Evolutionary conservation across 805 yeast genomes (phyloP).

Genomic region (Spathaspora arborariae): DNA sequence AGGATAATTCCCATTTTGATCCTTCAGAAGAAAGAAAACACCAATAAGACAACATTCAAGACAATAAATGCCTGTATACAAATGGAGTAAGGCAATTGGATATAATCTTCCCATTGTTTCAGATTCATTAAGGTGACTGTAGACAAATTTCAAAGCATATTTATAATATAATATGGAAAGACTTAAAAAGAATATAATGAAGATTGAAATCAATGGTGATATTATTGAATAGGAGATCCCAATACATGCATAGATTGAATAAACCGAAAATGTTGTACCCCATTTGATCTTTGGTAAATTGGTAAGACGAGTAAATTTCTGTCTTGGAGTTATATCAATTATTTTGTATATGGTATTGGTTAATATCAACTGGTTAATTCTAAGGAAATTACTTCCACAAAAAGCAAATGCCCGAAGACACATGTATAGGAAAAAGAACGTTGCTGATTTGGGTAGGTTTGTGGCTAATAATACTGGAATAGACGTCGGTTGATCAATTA

Average conservation of each 20-base stretch:
- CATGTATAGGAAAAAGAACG: conserved; percentile 77
- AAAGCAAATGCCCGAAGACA: conserved; percentile 72
- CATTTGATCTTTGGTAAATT: conserved; percentile 51
- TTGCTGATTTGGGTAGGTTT: conserved; percentile 82
- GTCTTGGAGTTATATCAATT: conserved; percentile 60
- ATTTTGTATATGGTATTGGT: conserved; percentile 31
- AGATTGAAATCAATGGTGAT: conserved; percentile 71
- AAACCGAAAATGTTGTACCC: conserved; percentile 78
- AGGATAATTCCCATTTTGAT: conserved; percentile 40
- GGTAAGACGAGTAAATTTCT: conserved; percentile 43
- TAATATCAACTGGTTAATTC: conserved; percentile 48
- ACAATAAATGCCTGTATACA: conserved; percentile 79
- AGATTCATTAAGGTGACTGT: conserved; percentile 45
- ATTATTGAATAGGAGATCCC: conserved; percentile 75
- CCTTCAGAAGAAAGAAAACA: conserved; percentile 58
- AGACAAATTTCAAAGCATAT: conserved; percentile 60
- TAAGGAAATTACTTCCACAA: conserved; percentile 67
- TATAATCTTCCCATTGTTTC: conserved; percentile 71
- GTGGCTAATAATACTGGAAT: conserved; percentile 69
- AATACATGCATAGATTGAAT: conserved; percentile 73
- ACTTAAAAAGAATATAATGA: conserved; percentile 53
- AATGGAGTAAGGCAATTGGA: conserved; percentile 69
- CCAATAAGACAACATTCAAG: conserved; percentile 78
- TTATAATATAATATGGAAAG: conserved; percentile 62
- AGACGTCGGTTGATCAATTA: conserved; percentile 66